These are phyloP conservation scores for Tetrahymena borealis DNA, from an alignment of 73 alveolate species.

Conservation along the genomic window DNA sequence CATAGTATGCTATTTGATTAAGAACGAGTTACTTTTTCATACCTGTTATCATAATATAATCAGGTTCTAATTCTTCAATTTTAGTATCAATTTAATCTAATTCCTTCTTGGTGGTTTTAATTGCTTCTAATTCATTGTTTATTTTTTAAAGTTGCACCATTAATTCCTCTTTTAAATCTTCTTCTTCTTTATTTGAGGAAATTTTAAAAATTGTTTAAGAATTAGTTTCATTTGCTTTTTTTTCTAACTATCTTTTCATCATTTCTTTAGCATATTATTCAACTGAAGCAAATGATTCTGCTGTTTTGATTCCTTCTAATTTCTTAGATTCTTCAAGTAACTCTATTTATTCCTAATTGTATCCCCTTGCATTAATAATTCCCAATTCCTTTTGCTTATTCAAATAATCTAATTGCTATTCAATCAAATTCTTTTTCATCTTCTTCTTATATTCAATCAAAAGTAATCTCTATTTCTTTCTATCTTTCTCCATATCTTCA, in stretches of 20 bases:
- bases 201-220: not conserved
- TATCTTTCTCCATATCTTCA: slow-evolving; percentile 33
- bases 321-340: not conserved
- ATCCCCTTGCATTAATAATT: not conserved
- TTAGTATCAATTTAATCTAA: slow-evolving; percentile 36
- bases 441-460: slow-evolving; percentile 46
- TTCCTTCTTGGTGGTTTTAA: slow-evolving; percentile 39
- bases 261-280: not conserved
- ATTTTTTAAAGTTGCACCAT: slow-evolving; percentile 7
- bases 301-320: not conserved
- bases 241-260: not conserved
- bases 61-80: slow-evolving; percentile 47
- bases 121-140: slow-evolving; percentile 19
- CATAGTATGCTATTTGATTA: slow-evolving; percentile 60
- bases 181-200: slow-evolving; percentile 2
- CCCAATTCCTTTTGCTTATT: slow-evolving; percentile 14
- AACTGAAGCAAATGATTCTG: not conserved
- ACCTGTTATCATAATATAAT: slow-evolving; percentile 32
- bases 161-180: slow-evolving; percentile 7
- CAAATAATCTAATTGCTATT: slow-evolving; percentile 17
- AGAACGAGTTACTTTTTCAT: slow-evolving; percentile 50
- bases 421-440: slow-evolving; percentile 40
- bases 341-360: not conserved
- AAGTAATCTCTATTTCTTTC: slow-evolving; percentile 43
- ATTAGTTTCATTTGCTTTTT: not conserved